Conservation (phyloP, 805 yeast species). For the Kuraishia capsulata region DNA sequence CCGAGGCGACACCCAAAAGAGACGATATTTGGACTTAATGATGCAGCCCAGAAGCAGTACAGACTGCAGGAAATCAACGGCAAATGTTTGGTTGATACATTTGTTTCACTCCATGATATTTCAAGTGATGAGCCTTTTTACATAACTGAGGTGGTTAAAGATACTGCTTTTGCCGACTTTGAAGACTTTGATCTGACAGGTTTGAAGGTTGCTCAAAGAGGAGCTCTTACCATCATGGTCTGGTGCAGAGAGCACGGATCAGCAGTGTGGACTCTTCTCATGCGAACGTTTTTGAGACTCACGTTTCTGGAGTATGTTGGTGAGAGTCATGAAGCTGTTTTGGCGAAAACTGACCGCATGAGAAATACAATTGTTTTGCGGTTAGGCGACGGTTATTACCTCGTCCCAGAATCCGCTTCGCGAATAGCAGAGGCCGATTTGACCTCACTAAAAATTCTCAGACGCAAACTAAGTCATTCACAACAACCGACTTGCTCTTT, state of each 20-base stretch:
- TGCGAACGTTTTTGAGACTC: conserved; percentile 16
- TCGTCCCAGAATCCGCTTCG: conserved; percentile 6
- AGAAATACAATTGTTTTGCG: conserved; percentile 17
- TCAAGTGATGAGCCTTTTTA: conserved; percentile 19
- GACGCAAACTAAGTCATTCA: conserved; percentile 4
- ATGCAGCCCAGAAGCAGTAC: conserved; percentile 17
- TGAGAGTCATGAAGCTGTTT: conserved; percentile 13
- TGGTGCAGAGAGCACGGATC: conserved; percentile 9
- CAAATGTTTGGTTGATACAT: conserved; percentile 20
- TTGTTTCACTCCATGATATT: conserved; percentile 24
- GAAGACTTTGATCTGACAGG: conserved; percentile 15
- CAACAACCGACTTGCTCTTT: conserved; percentile 21
- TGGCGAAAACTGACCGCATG: conserved; percentile 9
- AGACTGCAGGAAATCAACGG: conserved; percentile 18
- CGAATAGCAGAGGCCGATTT: background rate
- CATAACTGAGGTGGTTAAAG: conserved; percentile 22
- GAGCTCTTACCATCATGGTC: conserved; percentile 9
- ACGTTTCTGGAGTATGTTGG: conserved; percentile 23
- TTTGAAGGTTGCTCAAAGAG: conserved; percentile 2
- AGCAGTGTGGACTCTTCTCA: conserved; percentile 16
- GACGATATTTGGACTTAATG: conserved; percentile 7
- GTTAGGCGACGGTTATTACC: conserved; percentile 24
- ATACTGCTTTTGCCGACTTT: conserved; percentile 19
- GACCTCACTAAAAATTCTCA: background rate
- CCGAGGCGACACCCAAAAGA: background rate